phyloP scores from a whole-genome alignment of 768 basidiomycete species.

The Arthromyces matolae region DNA sequence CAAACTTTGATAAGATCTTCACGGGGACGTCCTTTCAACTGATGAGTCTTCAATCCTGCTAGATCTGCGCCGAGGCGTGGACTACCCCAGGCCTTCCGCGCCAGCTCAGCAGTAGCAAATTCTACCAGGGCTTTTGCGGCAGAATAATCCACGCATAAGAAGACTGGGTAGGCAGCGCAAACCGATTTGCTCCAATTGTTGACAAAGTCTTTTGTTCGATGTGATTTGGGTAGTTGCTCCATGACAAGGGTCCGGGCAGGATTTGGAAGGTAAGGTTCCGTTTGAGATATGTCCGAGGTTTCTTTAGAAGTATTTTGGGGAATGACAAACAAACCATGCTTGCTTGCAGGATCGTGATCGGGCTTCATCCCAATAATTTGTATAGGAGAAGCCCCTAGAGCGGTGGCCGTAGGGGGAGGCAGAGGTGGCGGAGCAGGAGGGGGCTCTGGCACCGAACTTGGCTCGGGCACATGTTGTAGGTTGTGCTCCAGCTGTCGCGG shows the following conservation, averaged over 20 bases:
- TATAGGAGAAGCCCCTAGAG: conserved; percentile 13
- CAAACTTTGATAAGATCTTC: conserved; percentile 44
- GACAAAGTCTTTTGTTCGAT: conserved; percentile 40
- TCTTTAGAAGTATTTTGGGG: conserved; percentile 12
- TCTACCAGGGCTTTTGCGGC: conserved; percentile 48
- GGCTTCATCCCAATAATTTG: conserved; percentile 43
- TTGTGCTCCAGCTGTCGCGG: conserved; percentile 10
- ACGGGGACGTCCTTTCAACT: conserved; percentile 40
- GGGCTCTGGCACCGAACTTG: conserved; percentile 5
- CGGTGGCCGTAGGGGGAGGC: conserved; percentile 17
- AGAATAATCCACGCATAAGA: conserved; percentile 38
- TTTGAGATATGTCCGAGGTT: conserved; percentile 11
- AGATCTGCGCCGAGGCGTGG: conserved; percentile 36
- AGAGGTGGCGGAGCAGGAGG: conserved; percentile 15
- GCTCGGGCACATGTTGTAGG: conserved; percentile 6
- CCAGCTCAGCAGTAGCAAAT: conserved; percentile 41
- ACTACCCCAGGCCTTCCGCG: conserved; percentile 47
- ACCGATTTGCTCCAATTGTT: conserved; percentile 40
- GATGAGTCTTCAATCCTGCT: conserved; percentile 28
- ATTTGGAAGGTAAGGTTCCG: conserved; percentile 37
- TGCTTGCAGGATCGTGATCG: conserved; percentile 42
- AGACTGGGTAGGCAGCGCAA: conserved; percentile 34
- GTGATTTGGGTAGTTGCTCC: conserved; percentile 50
- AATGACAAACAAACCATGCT: conserved; percentile 43
- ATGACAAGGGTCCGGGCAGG: conserved; percentile 52